Evolutionary conservation across 306 rosid species (phyloP).

Genomic region (apple (Malus domestica)): DNA sequence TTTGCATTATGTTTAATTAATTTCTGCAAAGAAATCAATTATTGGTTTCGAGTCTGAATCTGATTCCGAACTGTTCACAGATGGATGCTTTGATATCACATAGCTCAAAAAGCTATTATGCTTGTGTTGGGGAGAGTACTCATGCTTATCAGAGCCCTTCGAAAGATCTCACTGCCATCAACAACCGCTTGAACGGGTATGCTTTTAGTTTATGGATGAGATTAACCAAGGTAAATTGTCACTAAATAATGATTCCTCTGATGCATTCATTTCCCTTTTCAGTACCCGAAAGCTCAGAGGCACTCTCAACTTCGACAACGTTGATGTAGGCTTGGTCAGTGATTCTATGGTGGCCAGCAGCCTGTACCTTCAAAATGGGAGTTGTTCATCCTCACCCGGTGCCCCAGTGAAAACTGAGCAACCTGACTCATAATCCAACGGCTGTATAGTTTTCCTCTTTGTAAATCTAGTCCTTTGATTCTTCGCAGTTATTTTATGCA

Average conservation of each 20-base stretch:
- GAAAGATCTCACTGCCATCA: constrained; percentile 89
- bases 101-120: constrained; percentile 91
- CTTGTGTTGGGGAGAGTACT: constrained; percentile 98
- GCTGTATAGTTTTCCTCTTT: constrained; percentile 8
- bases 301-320: constrained; percentile 67
- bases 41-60: background rate
- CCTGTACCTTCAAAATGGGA: constrained; percentile 80
- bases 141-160: constrained; percentile 99
- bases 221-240: background rate
- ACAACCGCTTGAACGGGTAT: constrained; percentile 86
- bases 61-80: constrained; percentile 26
- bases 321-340: constrained; percentile 80
- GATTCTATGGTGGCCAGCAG: constrained; percentile 96
- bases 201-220: constrained; percentile 1
- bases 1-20: background rate
- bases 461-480: constrained; percentile 38
- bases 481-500: constrained; percentile 13
- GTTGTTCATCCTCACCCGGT: constrained; percentile 68
- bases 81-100: constrained; percentile 99
- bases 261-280: constrained; percentile 1
- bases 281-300: constrained; percentile 83
- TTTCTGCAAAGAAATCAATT: background rate
- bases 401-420: constrained; percentile 76
- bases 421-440: constrained; percentile 46
- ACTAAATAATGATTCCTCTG: constrained; percentile 4